Conservation (phyloP, 805 yeast genomes). For the Ascoidea asiatica region DNA sequence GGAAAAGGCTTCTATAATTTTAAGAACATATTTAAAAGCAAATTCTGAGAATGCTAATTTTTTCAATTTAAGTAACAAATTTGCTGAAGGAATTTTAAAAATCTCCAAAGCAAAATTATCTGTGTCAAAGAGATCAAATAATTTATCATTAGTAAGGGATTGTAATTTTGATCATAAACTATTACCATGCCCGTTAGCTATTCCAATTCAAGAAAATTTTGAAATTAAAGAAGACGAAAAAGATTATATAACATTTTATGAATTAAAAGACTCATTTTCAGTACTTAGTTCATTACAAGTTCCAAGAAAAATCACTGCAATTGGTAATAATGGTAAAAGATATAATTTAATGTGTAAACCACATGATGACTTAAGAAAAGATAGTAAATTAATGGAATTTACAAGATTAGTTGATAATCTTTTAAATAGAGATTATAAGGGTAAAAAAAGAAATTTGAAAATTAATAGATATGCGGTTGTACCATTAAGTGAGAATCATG, state of each 20-base stretch:
- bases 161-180: slow-evolving; percentile 26
- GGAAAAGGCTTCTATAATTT: slow-evolving; percentile 30
- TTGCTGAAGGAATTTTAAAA: too few species aligned
- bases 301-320: slow-evolving; percentile 64
- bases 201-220: slow-evolving; percentile 63
- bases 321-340: slow-evolving; percentile 65
- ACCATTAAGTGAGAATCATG: slow-evolving; percentile 76
- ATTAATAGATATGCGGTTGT: slow-evolving; percentile 81
- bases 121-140: slow-evolving; percentile 7
- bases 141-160: slow-evolving; percentile 21
- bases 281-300: slow-evolving; percentile 74
- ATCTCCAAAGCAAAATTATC: slow-evolving; percentile 8
- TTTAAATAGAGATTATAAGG: slow-evolving; percentile 50
- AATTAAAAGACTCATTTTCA: slow-evolving; percentile 53
- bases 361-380: slow-evolving; percentile 87
- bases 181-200: slow-evolving; percentile 42
- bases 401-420: slow-evolving; percentile 76
- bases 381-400: slow-evolving; percentile 86
- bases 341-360: slow-evolving; percentile 75
- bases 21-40: slow-evolving; percentile 17
- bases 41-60: slow-evolving; percentile 6
- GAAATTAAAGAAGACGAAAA: slow-evolving; percentile 48
- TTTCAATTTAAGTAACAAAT: slow-evolving; percentile 6
- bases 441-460: slow-evolving; percentile 55
- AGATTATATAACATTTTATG: slow-evolving; percentile 38